Evolutionary conservation across 306 rosid species (phyloP), one percentile per base, ranked within the genome.

Genomic region (Malus orientalis): DNA sequence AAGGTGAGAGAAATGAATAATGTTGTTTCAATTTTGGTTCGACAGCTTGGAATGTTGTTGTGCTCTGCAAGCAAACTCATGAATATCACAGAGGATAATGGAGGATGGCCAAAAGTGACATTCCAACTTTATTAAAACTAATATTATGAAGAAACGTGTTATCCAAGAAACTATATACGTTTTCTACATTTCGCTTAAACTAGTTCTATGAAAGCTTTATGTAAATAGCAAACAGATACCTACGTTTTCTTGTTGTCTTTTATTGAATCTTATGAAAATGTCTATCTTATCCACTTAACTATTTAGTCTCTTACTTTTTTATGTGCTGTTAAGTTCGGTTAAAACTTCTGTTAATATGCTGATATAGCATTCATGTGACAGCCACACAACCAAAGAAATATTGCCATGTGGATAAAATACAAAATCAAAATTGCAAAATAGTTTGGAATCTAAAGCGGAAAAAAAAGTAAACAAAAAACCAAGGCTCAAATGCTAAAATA

Each of bases 61-160:
- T 74, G 74, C 85, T 82, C 42, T 69, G 65, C 79, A 82, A 82
- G 82, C 82, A 74, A 82, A 82, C 74, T 42, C 22, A 73, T 32
- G 61, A 49, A 51, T 30, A 40, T 72, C 23, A 6, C 1, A 32
- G 6, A 71, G 38, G 7, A 6, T 19, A 20, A 20, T n/a, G 47
- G 55, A 71, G 29, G 68, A 33, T 70, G 57, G 70, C 71, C 8
- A 66, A 74, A 73, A 72, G 64, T 14, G 74, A 66, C 33, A 47
- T 33, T 65, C 59, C 57, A 71, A 44, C 69, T 55, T 15, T 49
- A 16, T 49, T 49, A 49, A 49, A 49, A 49, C 20, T 16, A 15
- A 0, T 49, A 42, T 49, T 49, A 15, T 16, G 55, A 49, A 15
- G 8, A 49, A 49, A 49, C 55, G 55, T 49, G 18, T 49, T 49